Conservation (phyloP, 768 basidiomycete genomes). For the Macrolepiota fuliginosa region DNA sequence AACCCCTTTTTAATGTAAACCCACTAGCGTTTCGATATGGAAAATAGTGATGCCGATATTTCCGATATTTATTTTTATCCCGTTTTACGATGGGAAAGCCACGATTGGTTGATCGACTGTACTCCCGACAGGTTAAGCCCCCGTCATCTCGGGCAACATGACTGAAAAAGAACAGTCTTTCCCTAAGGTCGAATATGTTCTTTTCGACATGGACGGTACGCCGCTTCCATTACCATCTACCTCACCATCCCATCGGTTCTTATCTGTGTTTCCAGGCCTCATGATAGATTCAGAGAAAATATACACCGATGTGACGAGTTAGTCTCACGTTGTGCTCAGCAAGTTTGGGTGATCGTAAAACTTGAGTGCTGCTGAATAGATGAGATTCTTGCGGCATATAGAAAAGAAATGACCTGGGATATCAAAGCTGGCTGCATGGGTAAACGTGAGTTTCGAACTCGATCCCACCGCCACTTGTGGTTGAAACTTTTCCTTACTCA, state of each 20-base stretch:
- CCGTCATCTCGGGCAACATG: slow-evolving; percentile 7
- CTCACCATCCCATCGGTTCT: not conserved
- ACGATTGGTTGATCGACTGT: not conserved
- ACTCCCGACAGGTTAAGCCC: not conserved
- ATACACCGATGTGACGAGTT: slow-evolving; percentile 79
- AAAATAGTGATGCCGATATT: not conserved
- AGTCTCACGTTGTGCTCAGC: slow-evolving; percentile 23
- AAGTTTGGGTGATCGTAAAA: not conserved
- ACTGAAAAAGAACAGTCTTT: slow-evolving; percentile 10
- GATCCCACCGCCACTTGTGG: not conserved
- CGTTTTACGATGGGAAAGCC: not conserved
- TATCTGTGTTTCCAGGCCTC: slow-evolving; percentile 41
- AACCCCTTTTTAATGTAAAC: not conserved
- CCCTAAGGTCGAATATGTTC: slow-evolving; percentile 51
- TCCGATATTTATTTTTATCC: slow-evolving; percentile 1
- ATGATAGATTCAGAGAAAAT: slow-evolving; percentile 77
- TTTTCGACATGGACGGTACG: slow-evolving; percentile 75
- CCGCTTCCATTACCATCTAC: not conserved
- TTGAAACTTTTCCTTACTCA: slow-evolving; percentile 22
- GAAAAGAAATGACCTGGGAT: slow-evolving; percentile 82
- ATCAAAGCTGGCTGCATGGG: slow-evolving; percentile 91
- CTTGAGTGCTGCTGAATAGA: slow-evolving; percentile 37
- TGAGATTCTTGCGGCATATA: slow-evolving; percentile 67
- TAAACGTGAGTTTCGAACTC: slow-evolving; percentile 48
- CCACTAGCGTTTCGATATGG: not conserved